Evolutionary conservation across 352 stramenopile genomes (phyloP), one percentile per base, ranked within the genome.

Genomic region (Phytophthora citricola): DNA sequence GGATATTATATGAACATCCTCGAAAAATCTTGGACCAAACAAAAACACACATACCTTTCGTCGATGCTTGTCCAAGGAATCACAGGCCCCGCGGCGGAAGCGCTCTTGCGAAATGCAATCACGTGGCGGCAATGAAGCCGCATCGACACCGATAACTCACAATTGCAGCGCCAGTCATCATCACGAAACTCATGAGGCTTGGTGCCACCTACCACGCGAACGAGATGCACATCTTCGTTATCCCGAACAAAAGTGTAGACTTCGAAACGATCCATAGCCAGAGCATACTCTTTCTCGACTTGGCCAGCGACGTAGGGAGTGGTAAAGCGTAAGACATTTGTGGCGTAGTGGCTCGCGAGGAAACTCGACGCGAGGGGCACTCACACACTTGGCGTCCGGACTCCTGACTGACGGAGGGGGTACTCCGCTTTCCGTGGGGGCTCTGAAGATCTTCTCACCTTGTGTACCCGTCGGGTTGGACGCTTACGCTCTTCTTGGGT

Each of bases 251-350:
- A 39, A 9, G 32, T 39, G 32, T 39, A 39, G 32, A 5, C 2
- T 6, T 39, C 24, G 3, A 26, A 26, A 3, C 24, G 24, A 3
- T 26, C 24, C 3, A 26, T 22, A 22, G 46, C 58, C 2, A 39
- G 2, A 2, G 44, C 27, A 20, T 71, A 63, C 29, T 77, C 22
- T 0, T 45, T 4, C 49, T 47, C 58, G 8, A 73, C 44, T 3
- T 59, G 36, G 2, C 61, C 32, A 1, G 65, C 58, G 0, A 56
- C 58, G n/a, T 57, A 75, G 2, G 58, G 71, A 1, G 58, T 72
- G 0, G 66, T 74, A n/a, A 71, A 71, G 0, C 20, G 32, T 0
- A 79, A 45, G 1, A 76, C 27, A 11, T 59, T 36, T 2, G 36
- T 24, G n/a, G n/a, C n/a, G n/a, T n/a, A n/a, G n/a, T n/a, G n/a